A percentile compares a stretch with the other conserved stretches of the same genome.
phyloP scores from a whole-genome alignment of 2,329 filamentous ascomycete species.

The Hypoxylon sp. region DNA sequence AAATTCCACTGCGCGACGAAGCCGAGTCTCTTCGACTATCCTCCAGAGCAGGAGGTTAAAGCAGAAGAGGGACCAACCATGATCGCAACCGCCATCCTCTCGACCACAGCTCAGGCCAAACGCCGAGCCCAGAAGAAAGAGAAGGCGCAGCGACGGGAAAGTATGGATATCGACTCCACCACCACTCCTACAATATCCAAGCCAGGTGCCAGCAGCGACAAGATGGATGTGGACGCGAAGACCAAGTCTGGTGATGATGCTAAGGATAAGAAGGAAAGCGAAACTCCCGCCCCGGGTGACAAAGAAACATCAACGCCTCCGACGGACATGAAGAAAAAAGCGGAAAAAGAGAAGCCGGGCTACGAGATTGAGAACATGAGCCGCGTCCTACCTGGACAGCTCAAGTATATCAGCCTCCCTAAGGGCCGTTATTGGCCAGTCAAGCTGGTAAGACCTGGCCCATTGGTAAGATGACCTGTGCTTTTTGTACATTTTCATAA shows the following conservation, averaged over 20 bases:
- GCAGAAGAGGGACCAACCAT: constrained; percentile 92
- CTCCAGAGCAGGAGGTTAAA: constrained; percentile 96
- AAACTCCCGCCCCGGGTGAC: constrained; percentile 64
- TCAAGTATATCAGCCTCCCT: constrained; percentile 96
- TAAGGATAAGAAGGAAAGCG: constrained; percentile 75
- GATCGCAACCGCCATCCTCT: constrained; percentile 95
- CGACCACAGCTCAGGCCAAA: constrained; percentile 97
- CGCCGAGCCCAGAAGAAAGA: constrained; percentile 95
- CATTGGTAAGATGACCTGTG: constrained; percentile 70
- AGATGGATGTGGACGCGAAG: constrained; percentile 89
- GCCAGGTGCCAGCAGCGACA: constrained; percentile 74
- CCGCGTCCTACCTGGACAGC: constrained; percentile 89
- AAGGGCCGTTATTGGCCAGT: constrained; percentile 93
- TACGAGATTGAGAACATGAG: constrained; percentile 98
- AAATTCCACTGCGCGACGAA: constrained; percentile 96
- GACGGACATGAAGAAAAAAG: constrained; percentile 84
- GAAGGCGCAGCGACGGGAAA: constrained; percentile 87
- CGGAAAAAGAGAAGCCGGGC: constrained; percentile 95
- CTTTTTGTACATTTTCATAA: constrained; percentile 12
- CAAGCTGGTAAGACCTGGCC: constrained; percentile 62
- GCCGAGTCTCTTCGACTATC: constrained; percentile 97
- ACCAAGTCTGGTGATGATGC: constrained; percentile 64
- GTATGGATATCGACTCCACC: constrained; percentile 92
- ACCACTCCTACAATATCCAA: constrained; percentile 79
- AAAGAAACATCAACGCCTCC: constrained; percentile 69